Conservation (phyloP, 768 basidiomycete genomes). For the Naganishia randhawae region DNA sequence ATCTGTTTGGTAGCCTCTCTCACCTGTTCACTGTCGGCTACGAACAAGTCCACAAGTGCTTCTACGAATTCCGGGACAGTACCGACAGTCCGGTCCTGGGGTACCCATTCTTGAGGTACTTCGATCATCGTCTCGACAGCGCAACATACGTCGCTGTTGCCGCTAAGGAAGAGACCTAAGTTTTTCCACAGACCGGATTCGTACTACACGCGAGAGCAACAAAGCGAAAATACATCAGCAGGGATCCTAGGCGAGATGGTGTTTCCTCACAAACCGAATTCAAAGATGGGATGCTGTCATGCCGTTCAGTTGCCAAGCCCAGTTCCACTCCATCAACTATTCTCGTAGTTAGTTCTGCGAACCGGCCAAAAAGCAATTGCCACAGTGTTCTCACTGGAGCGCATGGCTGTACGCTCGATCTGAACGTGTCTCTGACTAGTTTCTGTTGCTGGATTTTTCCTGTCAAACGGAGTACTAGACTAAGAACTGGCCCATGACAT, state of each 20-base stretch:
- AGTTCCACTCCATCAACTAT: slow-evolving; percentile 16
- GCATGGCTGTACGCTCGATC: slow-evolving; percentile 4
- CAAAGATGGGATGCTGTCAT: slow-evolving; percentile 14
- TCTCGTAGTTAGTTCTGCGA: slow-evolving; percentile 13
- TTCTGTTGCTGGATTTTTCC: slow-evolving; percentile 19
- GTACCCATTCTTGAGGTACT: slow-evolving; percentile 18
- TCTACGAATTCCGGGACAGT: slow-evolving; percentile 19
- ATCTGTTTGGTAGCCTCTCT: slow-evolving; percentile 23
- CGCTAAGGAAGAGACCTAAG: not conserved
- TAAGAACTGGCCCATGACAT: not conserved
- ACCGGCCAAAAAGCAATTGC: slow-evolving; percentile 12
- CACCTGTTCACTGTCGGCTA: slow-evolving; percentile 16
- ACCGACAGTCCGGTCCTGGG: slow-evolving; percentile 7
- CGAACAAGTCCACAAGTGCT: slow-evolving; percentile 21
- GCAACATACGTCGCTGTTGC: slow-evolving; percentile 14
- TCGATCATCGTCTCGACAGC: slow-evolving; percentile 14
- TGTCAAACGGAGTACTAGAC: not conserved
- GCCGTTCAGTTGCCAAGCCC: slow-evolving; percentile 1
- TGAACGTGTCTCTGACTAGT: slow-evolving; percentile 11
- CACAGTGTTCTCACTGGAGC: slow-evolving; percentile 13
- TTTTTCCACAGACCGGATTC: slow-evolving; percentile 18
- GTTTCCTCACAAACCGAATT: not conserved
- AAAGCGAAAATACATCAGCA: not conserved
- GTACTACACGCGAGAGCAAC: not conserved
- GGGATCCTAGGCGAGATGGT: not conserved